Conservation (phyloP, 768 basidiomycete genomes). For the Phanerodontia chrysosporium region DNA sequence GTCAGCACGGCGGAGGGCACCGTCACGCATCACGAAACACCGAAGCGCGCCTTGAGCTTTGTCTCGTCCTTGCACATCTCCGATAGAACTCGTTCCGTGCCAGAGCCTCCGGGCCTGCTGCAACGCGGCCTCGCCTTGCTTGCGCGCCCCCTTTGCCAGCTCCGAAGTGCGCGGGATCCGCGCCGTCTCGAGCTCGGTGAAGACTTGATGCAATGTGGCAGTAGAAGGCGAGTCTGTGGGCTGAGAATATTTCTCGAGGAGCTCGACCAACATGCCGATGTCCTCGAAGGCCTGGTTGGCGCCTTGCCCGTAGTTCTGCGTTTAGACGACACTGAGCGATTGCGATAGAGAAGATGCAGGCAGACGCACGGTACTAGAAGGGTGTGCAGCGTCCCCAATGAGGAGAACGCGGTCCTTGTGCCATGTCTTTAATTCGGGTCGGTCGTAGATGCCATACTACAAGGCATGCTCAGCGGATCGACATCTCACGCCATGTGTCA, state of each 20-base stretch:
- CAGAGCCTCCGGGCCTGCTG: slow-evolving; percentile 27
- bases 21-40: no score
- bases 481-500: no score
- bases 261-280: slow-evolving; percentile 30
- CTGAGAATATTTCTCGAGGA: slow-evolving; percentile 2
- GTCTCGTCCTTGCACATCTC: no score
- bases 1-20: no score
- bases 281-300: slow-evolving; percentile 45
- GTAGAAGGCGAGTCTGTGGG: no score
- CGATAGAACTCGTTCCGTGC: slow-evolving; percentile 25
- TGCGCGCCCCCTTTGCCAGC: slow-evolving; percentile 33
- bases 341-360: background rate
- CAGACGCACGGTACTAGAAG: slow-evolving; percentile 38
- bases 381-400: slow-evolving; percentile 44
- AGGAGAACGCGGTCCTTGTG: slow-evolving; percentile 38
- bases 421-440: slow-evolving; percentile 37
- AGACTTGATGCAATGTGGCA: slow-evolving; percentile 16
- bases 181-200: slow-evolving; percentile 29
- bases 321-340: no score
- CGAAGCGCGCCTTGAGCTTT: no score
- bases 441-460: slow-evolving; percentile 42
- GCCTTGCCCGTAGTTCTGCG: slow-evolving; percentile 42
- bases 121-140: slow-evolving; percentile 32
- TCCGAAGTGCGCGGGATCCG: slow-evolving; percentile 34
- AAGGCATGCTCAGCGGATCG: no score